These are phyloP conservation scores for Tylopilus rubrobrunneus DNA, from an alignment of 768 basidiomycete species.

Conservation along the genomic window DNA sequence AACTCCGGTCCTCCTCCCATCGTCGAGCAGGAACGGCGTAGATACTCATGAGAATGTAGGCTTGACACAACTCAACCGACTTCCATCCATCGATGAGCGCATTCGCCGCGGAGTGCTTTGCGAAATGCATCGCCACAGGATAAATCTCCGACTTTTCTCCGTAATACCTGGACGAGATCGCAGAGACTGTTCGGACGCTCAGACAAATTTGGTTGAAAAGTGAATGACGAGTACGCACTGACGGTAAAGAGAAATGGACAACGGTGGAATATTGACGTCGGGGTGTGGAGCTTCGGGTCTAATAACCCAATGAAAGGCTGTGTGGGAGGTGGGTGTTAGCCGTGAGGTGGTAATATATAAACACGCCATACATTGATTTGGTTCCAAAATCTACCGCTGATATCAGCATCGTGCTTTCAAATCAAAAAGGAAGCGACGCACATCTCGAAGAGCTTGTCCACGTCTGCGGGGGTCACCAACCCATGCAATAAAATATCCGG, in stretches of 20 bases:
- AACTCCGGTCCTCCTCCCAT: slow-evolving; percentile 90
- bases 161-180: slow-evolving; percentile 80
- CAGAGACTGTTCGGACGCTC: slow-evolving; percentile 55
- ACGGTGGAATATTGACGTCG: slow-evolving; percentile 72
- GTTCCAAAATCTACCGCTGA: slow-evolving; percentile 54
- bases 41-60: slow-evolving; percentile 84
- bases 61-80: slow-evolving; percentile 86
- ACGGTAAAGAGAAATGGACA: slow-evolving; percentile 92
- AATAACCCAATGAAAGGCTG: slow-evolving; percentile 69
- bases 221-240: slow-evolving; percentile 41
- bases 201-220: not conserved
- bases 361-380: slow-evolving; percentile 55
- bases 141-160: slow-evolving; percentile 78
- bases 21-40: slow-evolving; percentile 75
- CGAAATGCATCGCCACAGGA: slow-evolving; percentile 86
- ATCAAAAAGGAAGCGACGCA: slow-evolving; percentile 33
- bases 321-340: slow-evolving; percentile 4
- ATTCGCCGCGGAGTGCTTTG: slow-evolving; percentile 76
- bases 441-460: slow-evolving; percentile 83
- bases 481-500: slow-evolving; percentile 82
- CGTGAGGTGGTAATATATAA: not conserved
- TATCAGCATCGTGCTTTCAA: not conserved
- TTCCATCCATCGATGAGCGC: slow-evolving; percentile 79
- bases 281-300: slow-evolving; percentile 78
- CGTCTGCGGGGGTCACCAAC: slow-evolving; percentile 71